These are phyloP conservation scores for Plasmodium blacklocki DNA, from an alignment of 169 alveolate genomes.

Conservation along the genomic window DNA sequence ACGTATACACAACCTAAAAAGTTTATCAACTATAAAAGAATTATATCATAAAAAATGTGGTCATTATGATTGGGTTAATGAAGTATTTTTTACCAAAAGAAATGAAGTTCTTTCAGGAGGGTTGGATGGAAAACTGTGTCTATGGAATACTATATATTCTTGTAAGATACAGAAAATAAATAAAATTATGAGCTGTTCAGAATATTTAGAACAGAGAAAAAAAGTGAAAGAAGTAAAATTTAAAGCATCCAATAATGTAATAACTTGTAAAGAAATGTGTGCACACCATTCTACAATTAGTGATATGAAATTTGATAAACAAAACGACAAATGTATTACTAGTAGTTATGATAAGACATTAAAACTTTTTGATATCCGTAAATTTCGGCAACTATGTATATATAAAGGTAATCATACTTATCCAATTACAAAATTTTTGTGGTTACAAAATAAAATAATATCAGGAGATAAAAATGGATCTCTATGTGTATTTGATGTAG, in stretches of 20 bases:
- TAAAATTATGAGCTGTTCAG: conserved; percentile 71
- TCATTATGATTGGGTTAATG: conserved; percentile 71
- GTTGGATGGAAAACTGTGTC: conserved; percentile 75
- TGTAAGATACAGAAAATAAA: conserved; percentile 56
- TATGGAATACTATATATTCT: conserved; percentile 63
- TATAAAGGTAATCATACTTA: conserved; percentile 62
- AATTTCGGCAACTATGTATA: conserved; percentile 34
- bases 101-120: conserved; percentile 79
- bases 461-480: conserved; percentile 74
- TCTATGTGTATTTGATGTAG: conserved; percentile 57
- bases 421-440: conserved; percentile 74
- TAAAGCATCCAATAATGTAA: conserved; percentile 64
- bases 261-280: conserved; percentile 68
- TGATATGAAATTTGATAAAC: conserved; percentile 77
- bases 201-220: conserved; percentile 65
- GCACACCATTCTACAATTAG: conserved; percentile 77
- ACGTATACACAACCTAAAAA: conserved; percentile 66
- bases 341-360: conserved; percentile 77
- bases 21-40: conserved; percentile 51
- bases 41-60: conserved; percentile 76
- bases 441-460: conserved; percentile 72
- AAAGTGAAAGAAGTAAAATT: conserved; percentile 50
- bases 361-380: conserved; percentile 69
- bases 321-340: conserved; percentile 66
- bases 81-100: conserved; percentile 73